Base-by-base conservation (phyloP, 164 flowering plant species). In the Magnolia changhungtana region DNA sequence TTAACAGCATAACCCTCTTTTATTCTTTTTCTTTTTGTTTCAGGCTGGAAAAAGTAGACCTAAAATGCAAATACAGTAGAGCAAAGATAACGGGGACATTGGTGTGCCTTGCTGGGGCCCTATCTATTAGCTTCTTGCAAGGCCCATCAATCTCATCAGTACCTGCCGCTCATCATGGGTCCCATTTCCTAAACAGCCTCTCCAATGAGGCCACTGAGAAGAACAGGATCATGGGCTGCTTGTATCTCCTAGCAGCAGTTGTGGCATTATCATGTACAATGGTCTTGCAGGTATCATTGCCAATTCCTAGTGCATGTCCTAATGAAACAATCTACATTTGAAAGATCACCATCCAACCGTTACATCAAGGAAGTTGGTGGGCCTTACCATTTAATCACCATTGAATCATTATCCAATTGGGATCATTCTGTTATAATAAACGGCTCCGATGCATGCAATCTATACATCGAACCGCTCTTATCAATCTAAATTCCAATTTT, bases 41-140 rank as follows among this genome's bases (percentile, higher is more conserved):
- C 13, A 75, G 77, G 49, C 67, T 75, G 45, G 98, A 93, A 82
- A 87, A 83, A 78, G 88, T 95, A 4, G 79, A 86, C 5, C 10
- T 88, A 3, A 86, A 84, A 21, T 90, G 96, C 77, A 24, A 31
- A 9, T 88, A 91, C 81, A 92, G 94, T 80, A 86, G 79, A 82
- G 86, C 85, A 20, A 95, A 95, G 85, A 86, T 95, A 2, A 16
- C 80, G 8, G 98, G 98, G 7, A 93, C 98, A 9, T 23, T 89
- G 6, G 64, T 92, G n/a, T 95, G 98, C 66, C 89, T 95, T 0
- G 69, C 79, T 8, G 98, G 98, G 5, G 97, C 97, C 52, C 2
- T 93, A 18, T 37, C 83, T 19, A 92, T 93, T 92, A 89, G 93
- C 83, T 71, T 93, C 51, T 72, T 88, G 77, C 89, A 90, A 50